Evolutionary conservation across 148 eudicot genomes (phyloP).

Genomic region (Fagopyrum esculentum): DNA sequence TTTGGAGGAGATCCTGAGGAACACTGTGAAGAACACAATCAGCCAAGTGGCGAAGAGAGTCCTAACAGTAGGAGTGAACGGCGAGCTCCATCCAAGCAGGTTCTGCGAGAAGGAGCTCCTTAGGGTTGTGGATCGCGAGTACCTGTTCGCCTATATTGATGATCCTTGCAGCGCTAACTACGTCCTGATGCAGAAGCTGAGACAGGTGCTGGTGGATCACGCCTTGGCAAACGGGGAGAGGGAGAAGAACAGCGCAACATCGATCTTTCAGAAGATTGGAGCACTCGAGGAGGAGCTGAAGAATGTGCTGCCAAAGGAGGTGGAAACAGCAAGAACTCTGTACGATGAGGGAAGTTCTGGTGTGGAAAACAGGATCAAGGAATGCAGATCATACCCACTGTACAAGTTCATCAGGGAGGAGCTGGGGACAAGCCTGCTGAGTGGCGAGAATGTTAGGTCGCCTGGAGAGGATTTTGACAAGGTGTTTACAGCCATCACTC

Average conservation of each 20-base stretch:
- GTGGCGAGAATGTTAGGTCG: constrained; percentile 20
- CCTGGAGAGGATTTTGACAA: constrained; percentile 29
- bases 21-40: constrained; percentile 26
- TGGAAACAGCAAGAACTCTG: background rate
- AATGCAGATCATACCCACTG: constrained; percentile 19
- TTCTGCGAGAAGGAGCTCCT: constrained; percentile 33
- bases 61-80: constrained; percentile 21
- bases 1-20: constrained; percentile 27
- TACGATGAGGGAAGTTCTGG: background rate
- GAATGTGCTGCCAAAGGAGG: constrained; percentile 7
- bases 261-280: constrained; percentile 30
- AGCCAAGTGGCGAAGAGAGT: constrained; percentile 26
- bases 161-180: constrained; percentile 27
- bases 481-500: constrained; percentile 21
- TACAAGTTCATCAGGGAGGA: constrained; percentile 27
- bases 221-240: constrained; percentile 22
- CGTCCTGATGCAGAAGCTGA: constrained; percentile 33
- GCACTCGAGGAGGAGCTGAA: constrained; percentile 16
- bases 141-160: constrained; percentile 30
- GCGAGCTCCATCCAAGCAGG: constrained; percentile 31
- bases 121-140: constrained; percentile 28
- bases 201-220: constrained; percentile 33
- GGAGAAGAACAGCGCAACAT: constrained; percentile 19
- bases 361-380: constrained; percentile 11
- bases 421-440: constrained; percentile 15